phyloP scores from a whole-genome alignment of 805 yeast genomes.

The Candida ovalis region DNA sequence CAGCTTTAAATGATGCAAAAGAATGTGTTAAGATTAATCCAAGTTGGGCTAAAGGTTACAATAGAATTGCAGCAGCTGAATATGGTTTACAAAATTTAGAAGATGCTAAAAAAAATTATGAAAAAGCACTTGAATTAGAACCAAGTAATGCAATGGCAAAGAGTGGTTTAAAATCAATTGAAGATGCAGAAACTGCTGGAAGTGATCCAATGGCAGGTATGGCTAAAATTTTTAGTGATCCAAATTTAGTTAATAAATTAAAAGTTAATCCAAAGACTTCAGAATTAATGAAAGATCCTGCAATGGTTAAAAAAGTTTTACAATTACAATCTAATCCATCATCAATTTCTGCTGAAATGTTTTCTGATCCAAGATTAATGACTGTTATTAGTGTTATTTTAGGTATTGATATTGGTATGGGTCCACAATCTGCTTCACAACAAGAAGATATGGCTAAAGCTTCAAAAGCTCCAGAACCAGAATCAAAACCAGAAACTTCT shows the following conservation, averaged over 20 bases:
- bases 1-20: conserved; percentile 83
- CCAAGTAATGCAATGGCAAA: conserved; percentile 80
- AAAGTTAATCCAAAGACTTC: conserved; percentile 82
- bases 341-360: conserved; percentile 63
- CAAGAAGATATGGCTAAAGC: conserved; percentile 24
- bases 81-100: conserved; percentile 81
- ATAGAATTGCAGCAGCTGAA: conserved; percentile 89
- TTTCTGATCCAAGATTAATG: conserved; percentile 83
- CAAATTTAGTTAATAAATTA: conserved; percentile 70
- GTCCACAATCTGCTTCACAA: conserved; percentile 17
- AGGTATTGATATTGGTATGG: conserved; percentile 68
- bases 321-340: conserved; percentile 68
- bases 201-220: conserved; percentile 66
- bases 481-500: conserved; percentile 7
- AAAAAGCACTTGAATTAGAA: conserved; percentile 79
- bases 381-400: conserved; percentile 79
- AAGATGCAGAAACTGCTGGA: conserved; percentile 41
- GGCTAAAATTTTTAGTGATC: conserved; percentile 76
- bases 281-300: conserved; percentile 83
- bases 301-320: conserved; percentile 64
- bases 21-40: conserved; percentile 78
- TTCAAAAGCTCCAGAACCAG: conserved; percentile 27
- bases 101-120: conserved; percentile 66
- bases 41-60: conserved; percentile 93
- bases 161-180: conserved; percentile 72